Base-by-base conservation (phyloP, 2,329 filamentous ascomycete species). In the Colletotrichum tropicale region DNA sequence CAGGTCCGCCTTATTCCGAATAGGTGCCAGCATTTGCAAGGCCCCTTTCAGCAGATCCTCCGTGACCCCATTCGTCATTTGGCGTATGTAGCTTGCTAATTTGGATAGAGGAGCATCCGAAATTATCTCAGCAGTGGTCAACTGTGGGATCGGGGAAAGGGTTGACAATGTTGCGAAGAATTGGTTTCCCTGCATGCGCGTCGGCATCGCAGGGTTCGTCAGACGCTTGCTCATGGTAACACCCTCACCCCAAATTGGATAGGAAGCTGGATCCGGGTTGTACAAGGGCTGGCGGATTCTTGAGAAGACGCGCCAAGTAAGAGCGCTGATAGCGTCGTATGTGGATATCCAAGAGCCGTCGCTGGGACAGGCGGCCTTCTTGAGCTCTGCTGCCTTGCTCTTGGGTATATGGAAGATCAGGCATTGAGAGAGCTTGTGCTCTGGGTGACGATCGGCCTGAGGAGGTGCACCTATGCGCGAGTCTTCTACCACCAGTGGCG, bases 361-460 rank as follows among this genome's bases (percentile, higher is more conserved):
- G 1, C 78, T 67, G 0, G 85, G 83, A 4, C 66, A 78, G 0
- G 85, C 85, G 2, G 82, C 79, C 8, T 76, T 78, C 75, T 88
- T 88, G 12, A 88, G 78, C 67, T 83, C 78, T 0, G 82, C 83
- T 1, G 84, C 83, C 73, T 87, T 88, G 80, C 85, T 87, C 77
- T 83, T 84, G 3, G 86, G 84, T 1, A 88, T 79, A 72, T 88
- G 86, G 76, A 88, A 87, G 2, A 87, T 80, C 1, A 86, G 78
- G 3, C 76, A 81, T 2, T 80, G 70, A 67, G 64, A 77, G n/a
- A 73, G 28, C 36, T 71, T 77, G 28, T 82, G 83, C 8, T 77
- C 79, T 0, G 83, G 81, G 69, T 86, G 82, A 3, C 82, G 80
- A 3, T 77, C 55, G 3, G 79, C 78, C 2, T 76, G 68, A 3